These are phyloP conservation scores for Aquilaria sinensis DNA, from an alignment of 345 rosid species.

Conservation along the genomic window DNA sequence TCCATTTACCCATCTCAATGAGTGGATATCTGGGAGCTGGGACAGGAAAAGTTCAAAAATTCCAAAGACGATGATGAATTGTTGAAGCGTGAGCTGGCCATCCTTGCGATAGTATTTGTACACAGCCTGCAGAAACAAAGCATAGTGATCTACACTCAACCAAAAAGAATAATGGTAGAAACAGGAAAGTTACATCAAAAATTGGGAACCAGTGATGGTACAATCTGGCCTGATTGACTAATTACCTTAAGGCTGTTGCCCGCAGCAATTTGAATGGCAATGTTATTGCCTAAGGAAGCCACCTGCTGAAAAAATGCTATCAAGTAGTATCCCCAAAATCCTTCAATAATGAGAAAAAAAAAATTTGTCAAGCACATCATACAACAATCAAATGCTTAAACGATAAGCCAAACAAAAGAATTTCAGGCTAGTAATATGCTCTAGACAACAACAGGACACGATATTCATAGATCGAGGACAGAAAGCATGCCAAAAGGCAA, in stretches of 20 bases:
- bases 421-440: too few species aligned
- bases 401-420: too few species aligned
- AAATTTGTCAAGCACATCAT: constrained; percentile 8
- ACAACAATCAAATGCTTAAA: neutral
- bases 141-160: neutral
- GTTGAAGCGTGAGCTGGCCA: constrained; percentile 35
- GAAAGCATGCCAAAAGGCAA: too few species aligned
- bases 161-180: neutral
- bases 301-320: constrained; percentile 50
- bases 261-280: constrained; percentile 51
- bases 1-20: constrained; percentile 45
- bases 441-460: too few species aligned
- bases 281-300: constrained; percentile 53
- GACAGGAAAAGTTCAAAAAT: constrained; percentile 40
- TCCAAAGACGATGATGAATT: constrained; percentile 42
- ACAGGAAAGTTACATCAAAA: neutral
- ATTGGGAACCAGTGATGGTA: neutral
- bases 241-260: constrained; percentile 49
- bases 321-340: constrained; percentile 46
- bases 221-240: constrained; percentile 1
- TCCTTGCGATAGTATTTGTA: constrained; percentile 31
- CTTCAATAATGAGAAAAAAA: constrained; percentile 27
- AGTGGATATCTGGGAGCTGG: constrained; percentile 46
- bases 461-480: too few species aligned
- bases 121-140: constrained; percentile 25